Evolutionary conservation across 495 filamentous ascomycete genomes (phyloP), one percentile per base, ranked within the genome.

Genomic region (Margaritispora aquatica): DNA sequence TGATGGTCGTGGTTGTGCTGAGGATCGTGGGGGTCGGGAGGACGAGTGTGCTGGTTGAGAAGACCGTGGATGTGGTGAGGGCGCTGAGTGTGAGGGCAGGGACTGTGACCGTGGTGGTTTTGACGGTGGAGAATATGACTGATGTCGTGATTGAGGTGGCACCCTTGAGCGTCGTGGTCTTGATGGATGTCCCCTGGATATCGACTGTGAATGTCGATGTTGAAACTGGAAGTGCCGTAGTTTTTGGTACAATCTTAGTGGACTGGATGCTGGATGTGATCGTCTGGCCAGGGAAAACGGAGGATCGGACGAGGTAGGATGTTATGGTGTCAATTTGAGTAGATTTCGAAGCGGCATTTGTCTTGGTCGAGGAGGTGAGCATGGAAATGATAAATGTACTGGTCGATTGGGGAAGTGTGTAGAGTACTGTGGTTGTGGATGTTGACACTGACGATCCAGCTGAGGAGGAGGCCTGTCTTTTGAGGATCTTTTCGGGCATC

Each of bases 11-110:
- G 46, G 69, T 66, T 1, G 69, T 65, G 31, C 64, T 63, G 62
- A 77, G 73, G 10, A 74, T 63, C 10, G 73, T 68, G 11, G 71
- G 65, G 23, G 68, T 63, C 4, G 72, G 73, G 57, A 76, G 70
- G 1, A 53, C 54, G 4, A 61, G 61, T 26, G 62, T 59, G 0
- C 69, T 65, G 9, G 34, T 38, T 41, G 13, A 20, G 13, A 24
- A 3, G 26, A 23, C 7, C n/a, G n/a, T n/a, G n/a, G n/a, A n/a
- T n/a, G n/a, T n/a, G n/a, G n/a, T n/a, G n/a, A n/a, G n/a, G 2
- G 53, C 44, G 26, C 21, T 34, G 2, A 31, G 38, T 23, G 29
- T 55, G 7, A 17, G 8, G 11, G 53, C 26, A 2, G 1, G 22
- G 9, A 41, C 8, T 7, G 53, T 55, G 15, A 38, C 34, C 9